phyloP scores from a whole-genome alignment of 371 early-diverging fungal genomes.

The Apophysomyces trapeziformis region DNA sequence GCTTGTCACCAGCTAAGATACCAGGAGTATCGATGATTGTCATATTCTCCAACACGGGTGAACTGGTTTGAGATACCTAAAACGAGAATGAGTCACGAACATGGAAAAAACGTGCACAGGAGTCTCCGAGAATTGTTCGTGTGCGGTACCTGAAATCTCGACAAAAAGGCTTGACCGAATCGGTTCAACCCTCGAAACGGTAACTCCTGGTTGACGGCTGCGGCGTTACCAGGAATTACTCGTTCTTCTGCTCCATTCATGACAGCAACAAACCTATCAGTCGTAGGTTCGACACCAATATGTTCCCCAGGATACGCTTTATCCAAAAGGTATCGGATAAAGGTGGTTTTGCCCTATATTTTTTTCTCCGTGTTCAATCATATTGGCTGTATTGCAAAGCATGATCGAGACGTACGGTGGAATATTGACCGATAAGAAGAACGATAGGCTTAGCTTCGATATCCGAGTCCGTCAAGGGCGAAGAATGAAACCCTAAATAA shows the following conservation, averaged over 20 bases:
- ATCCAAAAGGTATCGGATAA: constrained; percentile 82
- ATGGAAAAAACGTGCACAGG: not conserved
- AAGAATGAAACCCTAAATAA: constrained; percentile 70
- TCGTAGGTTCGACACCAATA: constrained; percentile 90
- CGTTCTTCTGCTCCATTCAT: constrained; percentile 77
- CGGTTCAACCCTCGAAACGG: constrained; percentile 77
- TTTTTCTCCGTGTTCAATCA: not conserved
- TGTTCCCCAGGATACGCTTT: constrained; percentile 87
- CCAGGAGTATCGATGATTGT: constrained; percentile 90
- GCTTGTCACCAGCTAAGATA: constrained; percentile 87
- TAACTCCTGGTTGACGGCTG: constrained; percentile 80
- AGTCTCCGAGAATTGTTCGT: not conserved
- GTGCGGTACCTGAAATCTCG: constrained; percentile 73
- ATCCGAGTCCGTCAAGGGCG: constrained; percentile 79
- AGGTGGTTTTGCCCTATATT: constrained; percentile 80
- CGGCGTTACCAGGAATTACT: constrained; percentile 87
- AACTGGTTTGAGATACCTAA: constrained; percentile 75
- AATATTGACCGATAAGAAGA: constrained; percentile 85
- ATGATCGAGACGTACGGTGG: constrained; percentile 54
- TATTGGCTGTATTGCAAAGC: not conserved
- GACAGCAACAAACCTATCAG: constrained; percentile 86
- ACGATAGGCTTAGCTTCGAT: constrained; percentile 88
- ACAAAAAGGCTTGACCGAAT: constrained; percentile 84
- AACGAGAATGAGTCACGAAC: not conserved
- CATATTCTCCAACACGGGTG: constrained; percentile 78